Conservation (phyloP, 768 basidiomycete species). For the Termitomyces sp. region DNA sequence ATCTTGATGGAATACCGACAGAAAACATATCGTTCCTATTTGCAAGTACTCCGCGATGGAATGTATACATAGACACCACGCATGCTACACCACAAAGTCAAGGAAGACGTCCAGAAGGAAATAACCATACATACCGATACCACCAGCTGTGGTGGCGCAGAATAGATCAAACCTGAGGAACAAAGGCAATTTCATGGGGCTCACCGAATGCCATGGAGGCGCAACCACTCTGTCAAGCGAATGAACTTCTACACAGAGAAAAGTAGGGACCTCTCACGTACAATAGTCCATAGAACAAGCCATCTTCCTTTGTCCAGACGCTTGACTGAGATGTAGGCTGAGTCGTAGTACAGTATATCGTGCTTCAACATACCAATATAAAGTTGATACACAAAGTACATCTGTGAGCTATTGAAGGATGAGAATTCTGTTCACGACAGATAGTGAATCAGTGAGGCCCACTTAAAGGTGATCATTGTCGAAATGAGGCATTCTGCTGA, state of each 20-base stretch:
- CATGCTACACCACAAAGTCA: slow-evolving; percentile 18
- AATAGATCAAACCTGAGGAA: not conserved
- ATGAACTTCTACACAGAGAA: not conserved
- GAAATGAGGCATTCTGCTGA: slow-evolving; percentile 38
- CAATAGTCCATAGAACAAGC: slow-evolving; percentile 23
- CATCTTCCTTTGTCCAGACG: slow-evolving; percentile 19
- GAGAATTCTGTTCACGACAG: not conserved
- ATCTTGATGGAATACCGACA: slow-evolving; percentile 13
- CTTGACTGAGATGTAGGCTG: slow-evolving; percentile 16
- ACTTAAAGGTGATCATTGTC: slow-evolving; percentile 39
- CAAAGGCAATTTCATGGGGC: not conserved
- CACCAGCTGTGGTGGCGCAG: slow-evolving; percentile 16
- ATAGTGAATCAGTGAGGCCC: not conserved
- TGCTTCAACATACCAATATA: slow-evolving; percentile 22
- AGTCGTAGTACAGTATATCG: not conserved
- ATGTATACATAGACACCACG: slow-evolving; percentile 32
- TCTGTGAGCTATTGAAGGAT: not conserved
- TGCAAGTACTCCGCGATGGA: slow-evolving; percentile 24
- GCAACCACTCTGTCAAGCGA: slow-evolving; percentile 16
- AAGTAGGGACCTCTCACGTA: slow-evolving; percentile 11
- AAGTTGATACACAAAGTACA: slow-evolving; percentile 38
- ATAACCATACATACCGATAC: slow-evolving; percentile 18
- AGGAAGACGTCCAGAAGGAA: not conserved
- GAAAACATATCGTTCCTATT: slow-evolving; percentile 23
- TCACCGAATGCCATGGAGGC: slow-evolving; percentile 26